Evolutionary conservation across 495 filamentous ascomycete genomes (phyloP), one percentile per base, ranked within the genome.

Genomic region (Xylaria palmicola): DNA sequence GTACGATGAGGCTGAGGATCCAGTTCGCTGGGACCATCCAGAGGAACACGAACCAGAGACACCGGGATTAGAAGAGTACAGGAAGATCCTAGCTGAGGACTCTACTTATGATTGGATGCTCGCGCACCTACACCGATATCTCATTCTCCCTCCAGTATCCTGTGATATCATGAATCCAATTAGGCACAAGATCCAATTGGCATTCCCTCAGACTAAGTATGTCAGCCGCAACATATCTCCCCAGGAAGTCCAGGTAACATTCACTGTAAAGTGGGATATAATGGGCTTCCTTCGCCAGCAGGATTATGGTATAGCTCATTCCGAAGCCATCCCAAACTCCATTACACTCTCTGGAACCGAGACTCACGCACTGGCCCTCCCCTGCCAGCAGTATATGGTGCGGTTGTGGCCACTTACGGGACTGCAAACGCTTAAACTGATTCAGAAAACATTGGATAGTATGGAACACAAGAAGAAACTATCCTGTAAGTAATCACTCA

Each of bases 371-470:
- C 72, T 75, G 52, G 71, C 73, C 32, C 17, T 69, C 29, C 70
- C 69, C 19, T 70, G 68, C 47, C 41, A 22, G 4, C 19, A 69
- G 30, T 77, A 75, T 60, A 55, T 77, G 40, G 12, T 17, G 4
- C 74, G 73, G 56, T 67, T 62, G 30, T 77, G 74, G 74, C 74
- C 71, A 47, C 55, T 54, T 4, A 70, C 62, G 4, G 72, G 72
- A 3, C 10, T 30, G 4, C 27, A 70, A 8, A 64, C 66, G n/a
- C 26, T 75, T 37, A 12, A 56, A 29, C 54, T 67, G 17, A 45
- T 75, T 26, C 20, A 67, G 39, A 58, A 40, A 12, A 24, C 43
- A 5, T 6, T 62, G 34, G 43, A 29, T 17, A 51, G 12, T 17
- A 9, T 22, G 20, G 34, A 52, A 57, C 22, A 19, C 29, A 26